Conservation (phyloP, 129 eudicot genomes). For the Flaveria trinervia region DNA sequence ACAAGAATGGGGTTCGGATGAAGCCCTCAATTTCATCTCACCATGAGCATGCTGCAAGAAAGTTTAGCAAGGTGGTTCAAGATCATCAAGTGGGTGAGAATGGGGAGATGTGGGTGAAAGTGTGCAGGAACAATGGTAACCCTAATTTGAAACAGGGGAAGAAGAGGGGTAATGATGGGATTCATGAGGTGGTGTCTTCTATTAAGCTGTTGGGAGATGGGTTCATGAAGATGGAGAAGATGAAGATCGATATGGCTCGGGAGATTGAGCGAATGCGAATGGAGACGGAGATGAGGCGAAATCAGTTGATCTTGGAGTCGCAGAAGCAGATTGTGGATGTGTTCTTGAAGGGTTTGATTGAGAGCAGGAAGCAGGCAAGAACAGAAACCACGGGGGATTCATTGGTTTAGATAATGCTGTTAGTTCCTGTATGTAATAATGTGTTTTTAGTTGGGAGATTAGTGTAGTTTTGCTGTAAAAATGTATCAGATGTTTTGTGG, state of each 20-base stretch:
- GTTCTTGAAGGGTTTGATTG: slow-evolving; percentile 60
- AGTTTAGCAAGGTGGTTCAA: not conserved
- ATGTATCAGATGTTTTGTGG: not conserved
- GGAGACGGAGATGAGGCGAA: slow-evolving; percentile 86
- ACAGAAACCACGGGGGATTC: not conserved
- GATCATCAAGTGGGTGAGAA: not conserved
- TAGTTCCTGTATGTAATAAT: not conserved
- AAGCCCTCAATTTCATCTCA: too few species aligned
- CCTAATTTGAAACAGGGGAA: slow-evolving; percentile 31
- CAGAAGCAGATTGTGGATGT: slow-evolving; percentile 80
- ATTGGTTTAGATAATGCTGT: not conserved
- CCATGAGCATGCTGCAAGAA: not conserved
- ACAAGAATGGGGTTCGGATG: too few species aligned
- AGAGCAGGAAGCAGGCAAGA: slow-evolving; percentile 37
- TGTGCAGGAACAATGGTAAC: not conserved
- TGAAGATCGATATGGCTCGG: slow-evolving; percentile 88
- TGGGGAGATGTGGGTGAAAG: slow-evolving; percentile 10
- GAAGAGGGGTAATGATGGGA: slow-evolving; percentile 42
- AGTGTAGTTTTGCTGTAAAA: not conserved
- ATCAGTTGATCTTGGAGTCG: slow-evolving; percentile 69
- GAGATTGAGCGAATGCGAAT: slow-evolving; percentile 73
- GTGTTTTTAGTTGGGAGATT: not conserved
- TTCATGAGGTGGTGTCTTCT: slow-evolving; percentile 61
- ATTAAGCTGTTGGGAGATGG: slow-evolving; percentile 76
- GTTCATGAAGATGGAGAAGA: slow-evolving; percentile 81